Evolutionary conservation across 805 yeast genomes (phyloP), one percentile per base, ranked within the genome.

Genomic region (Candida ipomoeae): DNA sequence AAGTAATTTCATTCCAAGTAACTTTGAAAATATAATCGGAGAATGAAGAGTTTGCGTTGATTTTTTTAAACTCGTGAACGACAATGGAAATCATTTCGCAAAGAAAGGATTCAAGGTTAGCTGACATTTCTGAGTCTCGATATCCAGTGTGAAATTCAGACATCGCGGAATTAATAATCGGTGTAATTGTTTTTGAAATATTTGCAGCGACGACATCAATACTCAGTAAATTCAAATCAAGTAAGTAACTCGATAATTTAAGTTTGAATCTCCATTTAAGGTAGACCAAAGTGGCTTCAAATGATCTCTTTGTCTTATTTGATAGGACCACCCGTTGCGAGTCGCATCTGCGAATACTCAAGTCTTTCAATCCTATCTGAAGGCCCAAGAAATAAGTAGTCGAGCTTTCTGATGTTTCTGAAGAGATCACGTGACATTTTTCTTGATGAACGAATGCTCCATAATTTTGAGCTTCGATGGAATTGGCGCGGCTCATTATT

Each of bases 371-470:
- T 40, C 62, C 53, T 14, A 73, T 63, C 3, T 53, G 55, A 20
- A 72, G 51, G 0, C 77, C 77, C 26, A 69, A 60, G 48, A 68
- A 73, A 14, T 34, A 33, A 14, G 52, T 58, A 3, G 60, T 39
- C 7, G 48, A 39, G 2, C 34, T 35, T 11, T 41, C 44, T 5
- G 26, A 35, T 31, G 39, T 36, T 11, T 49, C 39, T 2, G 62
- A 53, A 35, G 51, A 53, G 5, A 61, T 32, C 49, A 58, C 51
- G 20, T 11, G 70, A 58, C 49, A 40, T 44, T 74, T 74, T 8
- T 60, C 62, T 15, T 53, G 54, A 53, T 73, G 73, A 3, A 71
- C 60, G 45, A 55, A 61, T 1, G 75, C 77, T 0, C 77, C 77
- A 51, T 63, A 66, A 1, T 48, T 40, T 33, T 58, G 55, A n/a